Conservation (phyloP, 257 asterid species). For the Rehmannia glutinosa region DNA sequence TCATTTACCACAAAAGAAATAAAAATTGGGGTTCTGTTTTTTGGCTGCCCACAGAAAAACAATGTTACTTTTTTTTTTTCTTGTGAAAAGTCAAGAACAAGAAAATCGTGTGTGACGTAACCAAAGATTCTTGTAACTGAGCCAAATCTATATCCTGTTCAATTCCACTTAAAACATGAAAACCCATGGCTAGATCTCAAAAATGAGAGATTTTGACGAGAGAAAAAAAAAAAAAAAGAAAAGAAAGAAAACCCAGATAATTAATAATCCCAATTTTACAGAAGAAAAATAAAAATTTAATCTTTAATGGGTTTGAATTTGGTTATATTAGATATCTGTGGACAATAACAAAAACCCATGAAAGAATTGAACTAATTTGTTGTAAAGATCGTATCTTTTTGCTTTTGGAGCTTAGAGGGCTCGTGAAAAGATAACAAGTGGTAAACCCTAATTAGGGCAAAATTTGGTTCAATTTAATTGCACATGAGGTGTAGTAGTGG, state of each 20-base stretch:
- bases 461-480: constrained; percentile 8
- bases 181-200: constrained; percentile 4
- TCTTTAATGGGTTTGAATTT: not conserved
- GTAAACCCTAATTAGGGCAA: constrained; percentile 43
- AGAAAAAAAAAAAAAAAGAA: not conserved
- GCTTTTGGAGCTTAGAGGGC: too few species aligned
- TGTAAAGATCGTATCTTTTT: too few species aligned
- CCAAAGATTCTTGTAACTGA: constrained; percentile 48
- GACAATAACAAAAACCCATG: not conserved
- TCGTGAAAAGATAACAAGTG: too few species aligned
- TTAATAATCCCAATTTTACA: not conserved
- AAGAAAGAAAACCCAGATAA: not conserved
- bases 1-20: constrained; percentile 20
- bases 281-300: not conserved
- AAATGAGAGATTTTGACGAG: not conserved
- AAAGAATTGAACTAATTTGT: too few species aligned
- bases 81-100: constrained; percentile 30
- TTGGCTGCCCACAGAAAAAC: not conserved
- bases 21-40: not conserved
- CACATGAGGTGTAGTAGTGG: not conserved
- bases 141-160: constrained; percentile 28
- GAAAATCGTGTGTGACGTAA: constrained; percentile 50
- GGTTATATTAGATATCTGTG: not conserved
- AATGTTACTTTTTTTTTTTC: too few species aligned
- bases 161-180: constrained; percentile 23